Evolutionary conservation across 192 early-diverging fungal genomes (phyloP), one percentile per base, ranked within the genome.

Genomic region (Entomortierella parvispora): DNA sequence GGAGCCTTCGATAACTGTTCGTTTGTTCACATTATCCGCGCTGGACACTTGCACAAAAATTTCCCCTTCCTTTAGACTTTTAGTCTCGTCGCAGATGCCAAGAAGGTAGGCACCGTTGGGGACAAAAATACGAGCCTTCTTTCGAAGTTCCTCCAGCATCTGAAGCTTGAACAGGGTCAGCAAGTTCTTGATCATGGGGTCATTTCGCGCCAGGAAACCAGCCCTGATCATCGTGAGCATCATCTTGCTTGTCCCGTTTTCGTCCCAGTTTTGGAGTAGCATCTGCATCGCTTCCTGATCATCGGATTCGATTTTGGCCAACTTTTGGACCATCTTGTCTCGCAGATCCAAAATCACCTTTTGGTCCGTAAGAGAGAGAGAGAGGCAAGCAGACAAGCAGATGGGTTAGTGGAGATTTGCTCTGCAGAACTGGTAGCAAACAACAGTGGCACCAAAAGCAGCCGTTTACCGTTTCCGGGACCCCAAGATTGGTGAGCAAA

Each of bases 11-110:
- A 90, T 66, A 4, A 87, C 71, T 5, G 37, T 18, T 23, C 62
- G 70, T 10, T 20, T 65, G 0, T 32, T 49, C 1, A 45, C 33
- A 23, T 79, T 67, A 0, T 79, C 46, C 2, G 46, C 64, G 28
- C 81, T 68, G 1, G 80, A 74, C 0, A 85, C 64, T 22, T 87
- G 87, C 2, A 84, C 69, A 77, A 85, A 88, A 10, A 89, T 79
- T 26, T 89, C 85, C 4, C 76, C 56, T 25, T 85, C 82, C 4
- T 71, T 61, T 2, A 88, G 59, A 2, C 59, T 31, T 0, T 65
- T 66, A 1, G 71, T 77, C 57, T 90, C 88, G 55, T 90, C 88
- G 37, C 85, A 60, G 2, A 90, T 83, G 20, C 88, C 88, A 20
- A 90, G 53, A 2, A 90, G 71, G 53, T 76, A 85, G 3, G 84